Conservation (phyloP, 2,329 filamentous ascomycete genomes). For the Eutypa lata region DNA sequence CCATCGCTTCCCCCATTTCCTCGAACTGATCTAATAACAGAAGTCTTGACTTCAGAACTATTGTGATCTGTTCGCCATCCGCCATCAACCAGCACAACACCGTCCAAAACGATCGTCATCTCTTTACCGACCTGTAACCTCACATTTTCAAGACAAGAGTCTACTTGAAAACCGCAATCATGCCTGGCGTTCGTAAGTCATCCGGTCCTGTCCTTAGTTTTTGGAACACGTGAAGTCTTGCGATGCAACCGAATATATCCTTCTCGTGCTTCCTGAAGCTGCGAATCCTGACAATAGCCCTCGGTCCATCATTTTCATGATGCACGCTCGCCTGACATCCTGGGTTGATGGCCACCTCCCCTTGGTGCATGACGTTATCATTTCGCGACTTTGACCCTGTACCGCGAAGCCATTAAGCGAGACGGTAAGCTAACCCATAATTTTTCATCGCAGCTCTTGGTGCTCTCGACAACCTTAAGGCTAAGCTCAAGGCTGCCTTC, state of each 20-base stretch:
- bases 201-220: conserved; percentile 6
- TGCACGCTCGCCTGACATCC: no score
- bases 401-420: no score
- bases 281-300: no score
- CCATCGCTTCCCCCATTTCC: not conserved
- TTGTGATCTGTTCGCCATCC: no score
- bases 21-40: not conserved
- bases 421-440: conserved; percentile 13
- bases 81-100: no score
- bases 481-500: conserved; percentile 52
- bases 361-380: no score
- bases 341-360: no score
- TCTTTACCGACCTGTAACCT: not conserved
- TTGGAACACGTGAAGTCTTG: conserved; percentile 1
- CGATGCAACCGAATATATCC: not conserved
- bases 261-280: not conserved
- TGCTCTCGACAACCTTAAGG: conserved; percentile 53
- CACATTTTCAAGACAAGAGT: not conserved
- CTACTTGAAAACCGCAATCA: conserved; percentile 31
- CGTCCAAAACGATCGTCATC: not conserved
- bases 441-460: conserved; percentile 37
- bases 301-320: no score
- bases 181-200: conserved; percentile 53
- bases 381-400: no score
- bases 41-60: no score